Evolutionary conservation across 2,329 filamentous ascomycete species (phyloP).

Genomic region (Helotiales sp.): DNA sequence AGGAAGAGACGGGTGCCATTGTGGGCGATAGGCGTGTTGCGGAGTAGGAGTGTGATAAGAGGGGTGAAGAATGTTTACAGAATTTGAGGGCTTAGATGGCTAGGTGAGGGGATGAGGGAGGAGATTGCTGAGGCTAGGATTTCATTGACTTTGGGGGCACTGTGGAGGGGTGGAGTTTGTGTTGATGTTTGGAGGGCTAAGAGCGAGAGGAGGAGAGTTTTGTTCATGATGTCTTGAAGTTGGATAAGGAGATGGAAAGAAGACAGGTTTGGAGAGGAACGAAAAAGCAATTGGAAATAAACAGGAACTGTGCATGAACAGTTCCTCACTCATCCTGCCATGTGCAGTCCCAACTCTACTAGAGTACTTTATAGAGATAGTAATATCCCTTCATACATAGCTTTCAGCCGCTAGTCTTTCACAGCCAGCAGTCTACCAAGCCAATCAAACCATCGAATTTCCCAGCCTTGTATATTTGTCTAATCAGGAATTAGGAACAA

Average conservation of each 20-base stretch:
- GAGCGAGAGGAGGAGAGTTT: not conserved
- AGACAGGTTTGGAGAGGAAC: not conserved
- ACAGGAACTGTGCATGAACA: too few species aligned
- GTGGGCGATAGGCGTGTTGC: conserved; percentile 43
- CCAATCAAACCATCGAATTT: not conserved
- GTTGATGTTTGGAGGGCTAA: not conserved
- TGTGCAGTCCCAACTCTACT: not conserved
- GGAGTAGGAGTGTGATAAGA: conserved; percentile 23
- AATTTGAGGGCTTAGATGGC: conserved; percentile 31
- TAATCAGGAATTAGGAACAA: not conserved
- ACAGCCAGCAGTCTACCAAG: not conserved
- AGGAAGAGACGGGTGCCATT: conserved; percentile 46
- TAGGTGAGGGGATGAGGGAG: not conserved
- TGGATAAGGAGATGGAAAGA: too few species aligned
- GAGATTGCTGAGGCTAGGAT: not conserved
- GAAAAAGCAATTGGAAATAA: not conserved
- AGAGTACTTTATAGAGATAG: not conserved
- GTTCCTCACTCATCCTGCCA: too few species aligned
- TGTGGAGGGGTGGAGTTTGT: not conserved
- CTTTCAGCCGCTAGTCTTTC: not conserved
- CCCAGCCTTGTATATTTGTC: not conserved
- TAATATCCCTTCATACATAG: not conserved
- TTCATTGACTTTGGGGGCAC: not conserved
- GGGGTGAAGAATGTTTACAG: conserved; percentile 29
- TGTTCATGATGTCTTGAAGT: not conserved